These are phyloP conservation scores for Cercospora sp. DNA, from an alignment of 2,329 filamentous ascomycete species.

Conservation along the genomic window DNA sequence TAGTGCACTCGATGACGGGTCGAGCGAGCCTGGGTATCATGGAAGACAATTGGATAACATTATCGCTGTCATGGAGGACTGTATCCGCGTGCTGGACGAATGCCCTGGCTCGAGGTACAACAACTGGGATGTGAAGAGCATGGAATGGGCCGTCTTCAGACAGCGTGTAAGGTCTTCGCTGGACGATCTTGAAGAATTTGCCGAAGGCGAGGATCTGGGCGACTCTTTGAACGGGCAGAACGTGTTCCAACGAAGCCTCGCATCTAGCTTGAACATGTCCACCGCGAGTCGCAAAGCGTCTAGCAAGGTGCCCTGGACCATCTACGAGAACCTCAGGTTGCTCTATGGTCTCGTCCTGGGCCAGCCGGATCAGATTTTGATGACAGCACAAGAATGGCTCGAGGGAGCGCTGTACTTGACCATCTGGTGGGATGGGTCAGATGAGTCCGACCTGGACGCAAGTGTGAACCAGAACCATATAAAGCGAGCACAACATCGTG, in stretches of 20 bases:
- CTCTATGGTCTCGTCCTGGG: constrained; percentile 82
- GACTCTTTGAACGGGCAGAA: constrained; percentile 43
- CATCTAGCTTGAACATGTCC: constrained; percentile 59
- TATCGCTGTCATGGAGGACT: constrained; percentile 62
- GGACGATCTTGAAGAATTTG: constrained; percentile 72
- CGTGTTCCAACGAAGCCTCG: constrained; percentile 29
- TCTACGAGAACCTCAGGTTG: constrained; percentile 80
- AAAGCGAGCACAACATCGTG: constrained; percentile 34
- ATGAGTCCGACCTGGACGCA: constrained; percentile 51
- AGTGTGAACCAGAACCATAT: constrained; percentile 50
- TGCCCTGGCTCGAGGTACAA: constrained; percentile 67
- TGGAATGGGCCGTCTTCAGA: constrained; percentile 82
- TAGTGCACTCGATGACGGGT: constrained; percentile 58
- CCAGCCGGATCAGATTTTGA: constrained; percentile 71
- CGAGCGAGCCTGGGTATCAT: constrained; percentile 67
- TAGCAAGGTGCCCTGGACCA: constrained; percentile 82
- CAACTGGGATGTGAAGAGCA: constrained; percentile 80
- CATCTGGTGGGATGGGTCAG: constrained; percentile 89
- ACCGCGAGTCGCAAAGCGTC: constrained; percentile 72
- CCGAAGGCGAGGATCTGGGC: constrained; percentile 66
- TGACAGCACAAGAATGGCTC: constrained; percentile 83
- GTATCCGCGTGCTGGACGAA: constrained; percentile 67
- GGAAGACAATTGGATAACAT: constrained; percentile 78
- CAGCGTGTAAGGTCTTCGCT: constrained; percentile 63
- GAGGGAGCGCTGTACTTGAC: constrained; percentile 82